Conservation (phyloP, 2,329 filamentous ascomycete species). For the Paracorniculantispora psalliotae region DNA sequence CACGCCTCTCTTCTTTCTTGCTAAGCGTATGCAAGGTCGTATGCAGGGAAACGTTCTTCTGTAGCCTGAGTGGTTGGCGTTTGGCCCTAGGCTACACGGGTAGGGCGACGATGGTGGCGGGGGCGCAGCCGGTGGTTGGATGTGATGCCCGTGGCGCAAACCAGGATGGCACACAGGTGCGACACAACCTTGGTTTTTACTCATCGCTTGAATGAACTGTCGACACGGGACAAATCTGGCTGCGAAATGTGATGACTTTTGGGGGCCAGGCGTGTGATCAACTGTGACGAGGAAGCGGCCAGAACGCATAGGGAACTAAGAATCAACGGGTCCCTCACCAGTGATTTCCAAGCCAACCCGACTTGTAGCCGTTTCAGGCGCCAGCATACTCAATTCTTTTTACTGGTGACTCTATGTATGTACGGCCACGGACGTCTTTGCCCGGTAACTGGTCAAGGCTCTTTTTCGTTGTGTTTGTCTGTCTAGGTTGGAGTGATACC, state of each 20-base stretch:
- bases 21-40: neutral
- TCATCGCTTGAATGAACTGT: neutral
- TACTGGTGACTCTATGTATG: no score
- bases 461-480: neutral
- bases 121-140: neutral
- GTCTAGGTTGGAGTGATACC: neutral
- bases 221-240: neutral
- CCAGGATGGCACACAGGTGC: neutral
- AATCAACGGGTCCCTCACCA: no score
- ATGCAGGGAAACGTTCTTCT: neutral
- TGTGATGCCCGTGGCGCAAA: neutral
- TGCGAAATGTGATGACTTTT: neutral
- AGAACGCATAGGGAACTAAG: neutral
- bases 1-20: no score
- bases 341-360: no score
- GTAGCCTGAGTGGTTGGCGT: neutral
- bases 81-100: neutral
- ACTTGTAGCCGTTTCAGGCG: no score
- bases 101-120: neutral
- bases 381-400: no score
- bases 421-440: neutral
- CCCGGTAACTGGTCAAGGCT: neutral
- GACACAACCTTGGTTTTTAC: neutral
- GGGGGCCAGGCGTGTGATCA: neutral
- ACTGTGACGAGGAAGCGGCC: neutral